Evolutionary conservation across 2,329 filamentous ascomycete genomes (phyloP).

Genomic region (Hypoxylon sp.): DNA sequence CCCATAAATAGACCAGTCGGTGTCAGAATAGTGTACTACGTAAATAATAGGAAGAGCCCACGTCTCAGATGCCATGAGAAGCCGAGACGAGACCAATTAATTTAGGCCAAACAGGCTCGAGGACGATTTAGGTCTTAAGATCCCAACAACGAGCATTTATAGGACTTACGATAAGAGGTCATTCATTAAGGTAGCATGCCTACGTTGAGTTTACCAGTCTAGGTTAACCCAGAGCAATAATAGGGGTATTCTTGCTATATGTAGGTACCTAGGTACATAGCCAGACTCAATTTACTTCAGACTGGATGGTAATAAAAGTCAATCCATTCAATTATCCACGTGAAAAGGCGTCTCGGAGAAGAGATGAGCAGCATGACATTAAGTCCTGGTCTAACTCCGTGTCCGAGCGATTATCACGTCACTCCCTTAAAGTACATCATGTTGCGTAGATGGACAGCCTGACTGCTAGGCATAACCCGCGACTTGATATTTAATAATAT

Average conservation of each 20-base stretch:
- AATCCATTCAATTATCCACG: neutral
- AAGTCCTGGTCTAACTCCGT: neutral
- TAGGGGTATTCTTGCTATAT: neutral
- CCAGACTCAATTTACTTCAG: neutral
- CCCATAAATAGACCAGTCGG: neutral
- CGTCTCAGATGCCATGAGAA: too few relatives aligned
- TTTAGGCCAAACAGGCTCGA: neutral
- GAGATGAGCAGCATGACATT: neutral
- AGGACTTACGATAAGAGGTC: neutral
- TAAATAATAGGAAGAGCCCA: neutral
- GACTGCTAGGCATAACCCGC: neutral
- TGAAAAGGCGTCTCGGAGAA: neutral
- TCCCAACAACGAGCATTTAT: neutral
- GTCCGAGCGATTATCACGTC: neutral
- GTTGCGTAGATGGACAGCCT: neutral
- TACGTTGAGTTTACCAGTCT: neutral
- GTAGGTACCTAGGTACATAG: neutral
- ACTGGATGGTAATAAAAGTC: neutral
- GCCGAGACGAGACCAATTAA: neutral
- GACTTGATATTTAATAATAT: neutral
- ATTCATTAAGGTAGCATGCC: neutral
- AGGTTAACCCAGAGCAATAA: neutral
- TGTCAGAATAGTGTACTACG: neutral
- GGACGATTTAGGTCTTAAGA: neutral
- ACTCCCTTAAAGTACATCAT: neutral